These are phyloP conservation scores for Aspergillus jensenii DNA, from an alignment of 2,329 filamentous ascomycete genomes.

Conservation along the genomic window DNA sequence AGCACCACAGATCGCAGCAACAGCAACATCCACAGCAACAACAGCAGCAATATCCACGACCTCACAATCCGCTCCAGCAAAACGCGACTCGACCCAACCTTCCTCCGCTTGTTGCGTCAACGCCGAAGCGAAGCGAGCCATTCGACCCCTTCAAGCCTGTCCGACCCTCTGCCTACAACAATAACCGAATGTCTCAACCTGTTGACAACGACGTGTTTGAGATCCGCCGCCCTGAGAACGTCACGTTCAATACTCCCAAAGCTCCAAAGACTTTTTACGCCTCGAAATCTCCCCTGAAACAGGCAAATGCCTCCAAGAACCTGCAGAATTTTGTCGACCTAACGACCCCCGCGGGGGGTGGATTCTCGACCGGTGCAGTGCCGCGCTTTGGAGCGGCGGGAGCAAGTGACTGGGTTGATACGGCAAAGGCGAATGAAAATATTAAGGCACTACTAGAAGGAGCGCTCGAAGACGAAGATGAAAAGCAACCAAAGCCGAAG, in stretches of 20 bases:
- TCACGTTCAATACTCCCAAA: constrained; percentile 49
- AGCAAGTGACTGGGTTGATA: constrained; percentile 51
- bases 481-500: constrained; percentile 39
- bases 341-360: constrained; percentile 36
- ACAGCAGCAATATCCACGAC: constrained; percentile 9
- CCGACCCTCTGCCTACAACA: constrained; percentile 38
- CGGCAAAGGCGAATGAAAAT: constrained; percentile 51
- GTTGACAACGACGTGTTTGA: constrained; percentile 38
- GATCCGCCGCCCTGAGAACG: constrained; percentile 52
- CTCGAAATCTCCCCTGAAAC: constrained; percentile 44
- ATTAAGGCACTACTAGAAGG: constrained; percentile 53
- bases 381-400: constrained; percentile 55
- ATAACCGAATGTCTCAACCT: constrained; percentile 23
- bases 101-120: constrained; percentile 20
- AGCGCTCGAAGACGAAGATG: constrained; percentile 52
- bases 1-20: constrained; percentile 47
- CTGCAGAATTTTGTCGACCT: constrained; percentile 51
- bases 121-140: constrained; percentile 28
- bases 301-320: constrained; percentile 44
- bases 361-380: constrained; percentile 50
- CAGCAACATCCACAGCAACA: constrained; percentile 15
- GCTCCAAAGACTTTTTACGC: constrained; percentile 55
- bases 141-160: constrained; percentile 43
- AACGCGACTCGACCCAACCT: constrained; percentile 18
- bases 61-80: constrained; percentile 19